Evolutionary conservation across 192 early-diverging fungal species (phyloP), one percentile per base, ranked within the genome.

Genomic region (Gorgonomyces haynaldii): DNA sequence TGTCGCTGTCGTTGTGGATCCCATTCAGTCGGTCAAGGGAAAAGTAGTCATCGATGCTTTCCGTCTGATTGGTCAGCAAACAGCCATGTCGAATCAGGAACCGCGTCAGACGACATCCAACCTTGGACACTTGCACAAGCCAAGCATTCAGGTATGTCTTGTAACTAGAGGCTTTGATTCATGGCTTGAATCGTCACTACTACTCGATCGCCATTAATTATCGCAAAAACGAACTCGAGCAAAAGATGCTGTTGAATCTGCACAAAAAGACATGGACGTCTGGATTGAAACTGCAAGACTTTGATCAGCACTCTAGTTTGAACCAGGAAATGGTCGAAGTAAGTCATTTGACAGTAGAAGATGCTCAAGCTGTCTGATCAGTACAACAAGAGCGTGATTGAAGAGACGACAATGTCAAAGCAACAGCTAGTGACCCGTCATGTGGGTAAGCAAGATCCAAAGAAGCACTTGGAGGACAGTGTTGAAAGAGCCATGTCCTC

Each of bases 31-130:
- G 17, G 96, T 99, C 45, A 95, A 96, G 52, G 96, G 96, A 53
- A 99, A 99, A 60, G 96, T 99, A 1, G 96, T 99, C 2, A 99
- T 99, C 65, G 96, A 99, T 65, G 96, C 93, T 26, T 99, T 99
- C 78, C 82, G 96, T 28, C 67, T 91, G 17, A 99, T 99, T 53
- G 87, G 91, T 58, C 81, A 90, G 31, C 85, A 92, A 54, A 72
- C 76, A 9, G 61, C 79, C 1, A 83, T 89, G 73, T 67, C 84
- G 6, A 83, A 83, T 22, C 83, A 93, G 58, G 96, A 99, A 57
- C 86, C 96, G 17, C 83, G 93, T 21, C 93, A 99, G 66, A 93
- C 89, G 0, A 99, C 96, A 12, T 93, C 91, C 9, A 97, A 97
- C 69, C 88, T 99, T 66, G 96, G 96, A 8, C 88, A 93, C 56